Base-by-base conservation (phyloP, 2,329 filamentous ascomycete genomes). In the Diplodia seriata region DNA sequence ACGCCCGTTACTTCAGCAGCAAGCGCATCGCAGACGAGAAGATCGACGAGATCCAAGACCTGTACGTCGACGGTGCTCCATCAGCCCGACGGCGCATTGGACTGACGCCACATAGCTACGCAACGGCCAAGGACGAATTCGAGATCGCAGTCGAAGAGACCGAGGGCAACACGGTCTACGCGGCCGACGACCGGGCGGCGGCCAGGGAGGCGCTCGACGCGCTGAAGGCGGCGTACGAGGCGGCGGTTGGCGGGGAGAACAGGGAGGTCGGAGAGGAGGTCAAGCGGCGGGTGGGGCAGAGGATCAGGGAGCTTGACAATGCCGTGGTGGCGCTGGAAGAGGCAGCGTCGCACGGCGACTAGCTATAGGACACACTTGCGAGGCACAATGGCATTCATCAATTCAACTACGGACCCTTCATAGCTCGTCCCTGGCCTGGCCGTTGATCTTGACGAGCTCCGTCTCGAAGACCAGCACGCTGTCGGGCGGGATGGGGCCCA, bases 401-500 rank as follows among this genome's bases (percentile, higher is more conserved):
- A 26, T 26, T 26, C 26, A 26, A 26, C 26, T 26, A 26, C 26
- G 26, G 26, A 26, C 26, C 26, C 26, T 26, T 67, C 64, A 67
- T 18, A 68, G 50, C 66, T 68, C 66, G 29, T 64, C 57, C 49
- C 57, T 56, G 7, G 43, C 43, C 2, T n/a, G n/a, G 50, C 66
- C 66, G 11, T 63, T 38, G 31, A 68, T 68, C n/a, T 40, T 33
- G 74, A 97, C 84, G 72, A 98, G 83, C 81, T 97, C 93, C 55
- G 94, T 97, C 83, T 97, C 92, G 77, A 98, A 97, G 65, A 98
- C 88, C 91, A 98, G 81, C 68, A 92, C 96, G 72, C 91, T 89
- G 38, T 89, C 90, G 4, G 86, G 89, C 20, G 94, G 93, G 76
- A 98, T 98, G 2, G 73, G 89, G 1, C 93, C 93, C 77, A 92